These are phyloP conservation scores for Candida berthetii DNA, from an alignment of 805 yeast species.

Conservation along the genomic window DNA sequence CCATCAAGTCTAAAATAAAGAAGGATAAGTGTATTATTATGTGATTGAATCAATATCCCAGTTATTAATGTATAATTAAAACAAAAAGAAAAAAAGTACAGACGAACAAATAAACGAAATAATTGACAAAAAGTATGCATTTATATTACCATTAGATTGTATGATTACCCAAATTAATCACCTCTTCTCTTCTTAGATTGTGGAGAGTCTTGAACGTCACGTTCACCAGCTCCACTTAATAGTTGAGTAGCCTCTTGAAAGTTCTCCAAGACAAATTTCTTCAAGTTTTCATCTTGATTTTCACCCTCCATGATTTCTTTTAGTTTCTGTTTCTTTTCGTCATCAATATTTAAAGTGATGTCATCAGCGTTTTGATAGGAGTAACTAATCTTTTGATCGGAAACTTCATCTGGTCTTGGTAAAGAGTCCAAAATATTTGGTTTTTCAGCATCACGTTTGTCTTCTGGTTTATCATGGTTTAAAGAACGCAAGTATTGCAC, in stretches of 20 bases:
- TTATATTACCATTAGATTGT: no score
- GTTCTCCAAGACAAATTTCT: constrained; percentile 59
- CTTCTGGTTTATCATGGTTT: constrained; percentile 17
- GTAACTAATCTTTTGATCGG: constrained; percentile 46
- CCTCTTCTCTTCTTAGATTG: constrained; percentile 30
- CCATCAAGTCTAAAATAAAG: neutral
- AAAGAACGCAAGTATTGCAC: constrained; percentile 52
- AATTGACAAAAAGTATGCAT: no score
- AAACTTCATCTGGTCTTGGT: constrained; percentile 19
- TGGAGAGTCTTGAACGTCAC: constrained; percentile 17
- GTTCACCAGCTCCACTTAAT: constrained; percentile 4
- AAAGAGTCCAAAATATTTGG: constrained; percentile 4
- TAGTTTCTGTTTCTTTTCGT: constrained; percentile 54
- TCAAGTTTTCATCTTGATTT: constrained; percentile 73
- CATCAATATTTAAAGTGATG: constrained; percentile 36
- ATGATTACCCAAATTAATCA: no score
- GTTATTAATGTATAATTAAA: no score
- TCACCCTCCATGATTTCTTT: constrained; percentile 73
- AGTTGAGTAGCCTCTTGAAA: constrained; percentile 54
- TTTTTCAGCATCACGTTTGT: constrained; percentile 15
- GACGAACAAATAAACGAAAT: no score
- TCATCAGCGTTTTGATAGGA: constrained; percentile 43
- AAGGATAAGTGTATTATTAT: constrained; percentile 14
- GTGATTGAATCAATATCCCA: no score
- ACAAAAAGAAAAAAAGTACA: no score